Conservation (phyloP, 331 rosid genomes). For the Rosa hybrid region DNA sequence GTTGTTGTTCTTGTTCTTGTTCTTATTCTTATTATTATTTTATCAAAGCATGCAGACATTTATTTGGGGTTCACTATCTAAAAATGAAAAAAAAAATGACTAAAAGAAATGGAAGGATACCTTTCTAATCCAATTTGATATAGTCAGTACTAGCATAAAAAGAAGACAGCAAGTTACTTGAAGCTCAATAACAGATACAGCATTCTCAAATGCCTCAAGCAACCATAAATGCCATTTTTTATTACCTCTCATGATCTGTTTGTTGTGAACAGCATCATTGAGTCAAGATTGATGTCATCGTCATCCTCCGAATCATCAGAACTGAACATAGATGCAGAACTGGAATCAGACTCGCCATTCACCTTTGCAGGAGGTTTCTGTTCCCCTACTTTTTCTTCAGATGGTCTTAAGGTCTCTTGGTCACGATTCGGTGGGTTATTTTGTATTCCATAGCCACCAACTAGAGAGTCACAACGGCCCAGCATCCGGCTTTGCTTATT, state of each 20-base stretch:
- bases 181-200: not conserved
- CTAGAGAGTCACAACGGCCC: not conserved
- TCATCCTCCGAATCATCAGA: not conserved
- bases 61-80: not conserved
- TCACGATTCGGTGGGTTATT: not conserved
- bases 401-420: not conserved
- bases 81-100: not conserved
- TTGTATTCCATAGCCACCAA: not conserved
- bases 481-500: not conserved
- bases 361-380: not conserved
- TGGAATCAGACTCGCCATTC: not conserved
- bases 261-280: not conserved
- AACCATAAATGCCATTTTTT: not conserved
- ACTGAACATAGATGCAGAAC: constrained; percentile 1
- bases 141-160: not conserved
- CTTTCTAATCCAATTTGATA: not conserved
- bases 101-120: not conserved
- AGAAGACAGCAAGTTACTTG: not conserved
- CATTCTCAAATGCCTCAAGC: not conserved
- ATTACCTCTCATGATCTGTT: not conserved
- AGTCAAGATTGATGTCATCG: not conserved
- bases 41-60: too few species aligned
- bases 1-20: too few species aligned
- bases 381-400: constrained; percentile 5
- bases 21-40: too few species aligned